Base-by-base conservation (phyloP, 805 yeast species). In the Ogataea kodamae region DNA sequence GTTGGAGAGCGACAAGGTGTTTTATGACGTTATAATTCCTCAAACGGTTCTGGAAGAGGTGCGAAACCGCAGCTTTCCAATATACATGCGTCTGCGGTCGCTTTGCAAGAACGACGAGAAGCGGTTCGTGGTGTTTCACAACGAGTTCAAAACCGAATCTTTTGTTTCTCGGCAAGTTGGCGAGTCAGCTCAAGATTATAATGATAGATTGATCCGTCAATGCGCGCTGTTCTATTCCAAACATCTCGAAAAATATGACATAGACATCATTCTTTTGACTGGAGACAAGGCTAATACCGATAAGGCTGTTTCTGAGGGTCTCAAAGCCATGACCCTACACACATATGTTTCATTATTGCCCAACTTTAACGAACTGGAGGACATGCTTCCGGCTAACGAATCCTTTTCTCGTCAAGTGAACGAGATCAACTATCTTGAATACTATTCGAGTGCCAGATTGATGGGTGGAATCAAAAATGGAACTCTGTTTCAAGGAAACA, bases 21-120 rank as follows among this genome's bases (percentile, higher is more conserved):
- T 92, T 52, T 81, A 72, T 51, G 97, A 92, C 60, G 96, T 89
- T 11, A 81, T 92, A 37, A 65, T 92, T n/a, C 96, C 97, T 2
- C 98, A 92, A 57, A 83, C 95, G 5, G 97, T 87, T 3, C 66
- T 92, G 21, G 97, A 94, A 48, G 97, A 92, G 59, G 96, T 90
- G 7, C 76, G 86, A 45, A 87, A 87, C 55, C 70, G 81, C 52
- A 85, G 95, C 31, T 76, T 79, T 52, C 96, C 98, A 4, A 79
- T 90, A 12, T 92, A 89, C 57, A 78, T 84, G 50, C 72, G 98
- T 54, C 61, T 90, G 29, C 72, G 97, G 50, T 74, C 83, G 3
- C 64, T 92, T 12, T 78, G 85, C 18, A 81, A 84, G 48, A 68
- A 74, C 27, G 86, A 79, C 33, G 83, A 74, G 22, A 92, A 92